A percentile compares a stretch with the other conserved stretches of the same genome.
phyloP scores from a whole-genome alignment of 2,329 filamentous ascomycete genomes.

The Huntiella bhutanensis region DNA sequence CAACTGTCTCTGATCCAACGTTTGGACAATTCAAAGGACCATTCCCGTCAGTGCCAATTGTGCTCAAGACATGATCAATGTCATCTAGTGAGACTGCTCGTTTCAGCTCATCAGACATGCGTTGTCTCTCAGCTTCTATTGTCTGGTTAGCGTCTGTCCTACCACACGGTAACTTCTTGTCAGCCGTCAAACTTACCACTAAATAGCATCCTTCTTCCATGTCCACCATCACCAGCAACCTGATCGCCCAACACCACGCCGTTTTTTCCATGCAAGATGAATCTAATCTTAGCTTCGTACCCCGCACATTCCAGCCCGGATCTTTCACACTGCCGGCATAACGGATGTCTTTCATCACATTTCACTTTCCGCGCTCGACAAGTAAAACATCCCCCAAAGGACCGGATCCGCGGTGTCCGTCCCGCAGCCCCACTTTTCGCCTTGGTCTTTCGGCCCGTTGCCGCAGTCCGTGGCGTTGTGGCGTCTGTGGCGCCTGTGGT shows the following conservation, averaged over 20 bases:
- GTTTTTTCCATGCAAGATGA: slow-evolving; percentile 4
- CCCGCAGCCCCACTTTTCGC: not conserved
- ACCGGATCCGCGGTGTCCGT: slow-evolving; percentile 2
- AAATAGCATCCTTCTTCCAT: slow-evolving; percentile 9
- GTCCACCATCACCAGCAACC: slow-evolving; percentile 1
- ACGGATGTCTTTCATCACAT: slow-evolving; percentile 8
- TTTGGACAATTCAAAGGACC: no score
- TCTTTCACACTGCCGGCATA: slow-evolving; percentile 3
- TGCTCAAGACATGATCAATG: not conserved
- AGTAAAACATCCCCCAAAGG: slow-evolving; percentile 9
- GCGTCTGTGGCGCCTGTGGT: no score
- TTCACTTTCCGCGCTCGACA: slow-evolving; percentile 10
- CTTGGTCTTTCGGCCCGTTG: no score
- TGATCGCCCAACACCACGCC: not conserved
- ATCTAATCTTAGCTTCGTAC: slow-evolving; percentile 9
- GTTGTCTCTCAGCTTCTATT: slow-evolving; percentile 1
- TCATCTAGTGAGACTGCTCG: not conserved
- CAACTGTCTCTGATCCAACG: no score
- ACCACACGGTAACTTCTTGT: not conserved
- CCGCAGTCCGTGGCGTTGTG: no score
- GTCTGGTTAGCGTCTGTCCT: no score
- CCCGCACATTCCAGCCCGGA: slow-evolving; percentile 6
- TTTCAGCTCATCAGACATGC: slow-evolving; percentile 2
- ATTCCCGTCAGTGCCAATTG: not conserved
- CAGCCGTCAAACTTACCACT: slow-evolving; percentile 2